Evolutionary conservation across 192 early-diverging fungal species (phyloP), one percentile per base, ranked within the genome.

Genomic region (Coemansia sp.): DNA sequence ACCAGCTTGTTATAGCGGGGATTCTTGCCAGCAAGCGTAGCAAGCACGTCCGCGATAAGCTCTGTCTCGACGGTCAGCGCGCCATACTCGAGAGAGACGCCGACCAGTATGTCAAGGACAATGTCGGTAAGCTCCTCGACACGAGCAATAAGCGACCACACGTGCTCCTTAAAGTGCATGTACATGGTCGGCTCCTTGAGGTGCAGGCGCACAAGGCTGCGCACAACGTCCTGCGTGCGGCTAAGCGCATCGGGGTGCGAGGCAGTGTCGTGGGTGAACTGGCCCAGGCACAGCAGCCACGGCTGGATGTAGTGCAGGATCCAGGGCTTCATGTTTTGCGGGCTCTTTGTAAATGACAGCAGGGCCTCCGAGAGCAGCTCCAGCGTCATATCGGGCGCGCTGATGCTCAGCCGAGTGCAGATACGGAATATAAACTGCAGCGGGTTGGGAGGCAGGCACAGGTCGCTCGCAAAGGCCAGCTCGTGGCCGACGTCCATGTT

Each of bases 401-500:
- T 83, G 45, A 68, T 55, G 35, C 94, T 93, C 39, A 98, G 74
- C 11, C 86, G 82, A 61, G 88, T 86, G 68, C 93, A 94, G 60
- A 98, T 90, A 3, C 82, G 69, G 55, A 87, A 75, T 35, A 95
- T 87, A 68, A 95, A 97, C n/a, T 85, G 71, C 9, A 89, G 83
- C 71, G 88, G 94, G 65, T 95, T 97, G 29, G 88, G 85, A 25
- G 96, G 96, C 51, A 97, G 85, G 62, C 93, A 95, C 23, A 94
- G 74, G 62, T 89, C 91, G 63, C 85, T 88, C 11, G 91, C 88
- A 70, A 84, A 85, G 19, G 93, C 68, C 19, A 98, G 70, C 62
- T 89, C 87, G 19, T 89, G 89, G 0, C 89, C 89, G 27, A 94
- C 86, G 54, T 92, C 88, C 83, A 94, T 91, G 49, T 87, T 85